Conservation (phyloP, 2,329 filamentous ascomycete genomes). For the Fonsecaea monophora region DNA sequence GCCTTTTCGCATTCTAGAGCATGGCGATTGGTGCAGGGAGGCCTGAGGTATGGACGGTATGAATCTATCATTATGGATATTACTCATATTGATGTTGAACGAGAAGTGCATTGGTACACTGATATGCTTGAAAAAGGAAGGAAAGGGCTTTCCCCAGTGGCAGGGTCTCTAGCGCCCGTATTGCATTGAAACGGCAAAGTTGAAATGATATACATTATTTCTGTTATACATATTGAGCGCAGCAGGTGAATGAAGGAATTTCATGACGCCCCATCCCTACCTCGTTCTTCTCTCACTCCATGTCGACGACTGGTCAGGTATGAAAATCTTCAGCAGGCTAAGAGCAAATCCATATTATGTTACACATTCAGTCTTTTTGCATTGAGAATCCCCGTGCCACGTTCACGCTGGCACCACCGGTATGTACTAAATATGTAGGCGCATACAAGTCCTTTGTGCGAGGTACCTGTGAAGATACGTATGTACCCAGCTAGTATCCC, state of each 20-base stretch:
- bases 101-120: conserved; percentile 4
- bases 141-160: not conserved
- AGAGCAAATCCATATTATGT: too few relatives aligned
- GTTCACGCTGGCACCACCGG: too few relatives aligned
- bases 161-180: conserved; percentile 6
- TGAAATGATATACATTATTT: conserved; percentile 1
- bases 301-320: too few relatives aligned
- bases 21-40: conserved; percentile 17
- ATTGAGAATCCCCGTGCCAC: too few relatives aligned
- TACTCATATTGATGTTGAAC: conserved; percentile 18
- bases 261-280: not conserved
- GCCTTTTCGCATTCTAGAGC: conserved; percentile 3
- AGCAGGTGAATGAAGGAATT: not conserved
- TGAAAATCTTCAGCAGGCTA: too few relatives aligned
- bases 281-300: not conserved
- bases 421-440: too few relatives aligned
- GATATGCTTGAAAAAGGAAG: not conserved
- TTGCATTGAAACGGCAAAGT: conserved; percentile 2
- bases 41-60: conserved; percentile 5
- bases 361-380: too few relatives aligned
- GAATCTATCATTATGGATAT: conserved; percentile 19
- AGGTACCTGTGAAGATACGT: too few relatives aligned
- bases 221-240: not conserved
- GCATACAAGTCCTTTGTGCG: too few relatives aligned
- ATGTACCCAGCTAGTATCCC: too few relatives aligned